Conservation (phyloP, 2,329 filamentous ascomycete genomes). For the Microcera coccophila region DNA sequence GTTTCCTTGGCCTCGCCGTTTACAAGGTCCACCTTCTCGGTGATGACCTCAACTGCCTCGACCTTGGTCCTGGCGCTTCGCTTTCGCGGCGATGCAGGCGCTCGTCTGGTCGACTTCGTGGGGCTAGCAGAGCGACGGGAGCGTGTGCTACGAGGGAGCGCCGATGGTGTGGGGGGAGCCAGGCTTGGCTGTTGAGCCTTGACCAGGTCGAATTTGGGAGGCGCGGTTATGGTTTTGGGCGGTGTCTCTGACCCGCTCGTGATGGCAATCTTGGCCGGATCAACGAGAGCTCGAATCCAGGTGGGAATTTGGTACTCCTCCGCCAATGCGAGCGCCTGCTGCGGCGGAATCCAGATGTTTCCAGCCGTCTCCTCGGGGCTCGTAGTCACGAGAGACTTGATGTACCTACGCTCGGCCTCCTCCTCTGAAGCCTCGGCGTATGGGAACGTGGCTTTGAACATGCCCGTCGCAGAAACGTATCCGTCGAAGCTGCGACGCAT, state of each 20-base stretch:
- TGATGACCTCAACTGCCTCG: conserved; percentile 33
- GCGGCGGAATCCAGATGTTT: conserved; percentile 91
- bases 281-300: conserved; percentile 91
- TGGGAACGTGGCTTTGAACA: conserved; percentile 89
- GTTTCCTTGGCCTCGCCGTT: conserved; percentile 31
- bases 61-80: conserved; percentile 44
- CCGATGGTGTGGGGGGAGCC: conserved; percentile 47
- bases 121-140: conserved; percentile 57
- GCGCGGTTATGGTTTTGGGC: conserved; percentile 72
- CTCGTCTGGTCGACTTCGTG: conserved; percentile 46
- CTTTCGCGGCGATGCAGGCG: conserved; percentile 53
- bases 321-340: conserved; percentile 74
- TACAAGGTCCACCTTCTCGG: conserved; percentile 26
- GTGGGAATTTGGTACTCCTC: conserved; percentile 80
- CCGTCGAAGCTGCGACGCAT: conserved; percentile 88
- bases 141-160: conserved; percentile 44
- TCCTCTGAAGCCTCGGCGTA: conserved; percentile 71
- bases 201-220: conserved; percentile 70
- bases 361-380: conserved; percentile 91
- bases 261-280: conserved; percentile 70
- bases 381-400: conserved; percentile 77
- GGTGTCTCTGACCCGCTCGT: conserved; percentile 61
- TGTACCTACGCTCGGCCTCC: conserved; percentile 71
- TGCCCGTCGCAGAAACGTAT: conserved; percentile 79
- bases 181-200: conserved; percentile 41